phyloP scores from a whole-genome alignment of 495 filamentous ascomycete genomes.

The Talaromyces trachyspermus region DNA sequence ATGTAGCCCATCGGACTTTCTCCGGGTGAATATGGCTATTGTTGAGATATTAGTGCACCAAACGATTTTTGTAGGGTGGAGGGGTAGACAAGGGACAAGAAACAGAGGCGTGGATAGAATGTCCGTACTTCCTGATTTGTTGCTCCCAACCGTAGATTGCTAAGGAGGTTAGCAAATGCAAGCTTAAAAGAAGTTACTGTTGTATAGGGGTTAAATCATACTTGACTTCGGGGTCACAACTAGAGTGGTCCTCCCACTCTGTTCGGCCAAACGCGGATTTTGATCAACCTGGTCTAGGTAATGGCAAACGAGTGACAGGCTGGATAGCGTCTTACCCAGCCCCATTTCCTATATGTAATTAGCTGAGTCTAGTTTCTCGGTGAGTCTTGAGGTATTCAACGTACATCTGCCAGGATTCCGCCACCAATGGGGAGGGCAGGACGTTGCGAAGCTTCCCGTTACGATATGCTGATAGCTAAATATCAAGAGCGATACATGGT shows the following conservation, averaged over 20 bases:
- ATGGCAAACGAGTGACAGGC: conserved; percentile 14
- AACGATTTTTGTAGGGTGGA: background rate
- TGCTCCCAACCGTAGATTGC: conserved; percentile 11
- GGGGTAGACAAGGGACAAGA: background rate
- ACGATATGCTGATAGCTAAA: background rate
- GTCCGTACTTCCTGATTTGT: conserved; percentile 11
- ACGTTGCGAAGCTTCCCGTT: background rate
- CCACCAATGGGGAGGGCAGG: conserved; percentile 5
- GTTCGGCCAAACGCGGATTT: background rate
- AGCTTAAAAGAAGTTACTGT: background rate
- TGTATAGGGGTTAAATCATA: conserved; percentile 6
- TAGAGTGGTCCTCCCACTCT: conserved; percentile 9
- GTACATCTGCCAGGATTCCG: conserved; percentile 23
- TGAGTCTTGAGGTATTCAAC: background rate
- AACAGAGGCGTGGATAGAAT: background rate
- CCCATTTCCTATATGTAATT: conserved; percentile 21
- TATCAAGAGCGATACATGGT: background rate
- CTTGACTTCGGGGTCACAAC: conserved; percentile 20
- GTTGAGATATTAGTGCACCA: conserved; percentile 1
- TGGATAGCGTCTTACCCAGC: conserved; percentile 19
- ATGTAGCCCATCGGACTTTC: conserved; percentile 6
- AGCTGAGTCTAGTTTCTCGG: conserved; percentile 1
- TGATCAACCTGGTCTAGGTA: background rate
- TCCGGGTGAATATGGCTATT: conserved; percentile 11
- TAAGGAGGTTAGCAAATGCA: conserved; percentile 7